Base-by-base conservation (phyloP, 441 rosid genomes). In the Iberis amara region DNA sequence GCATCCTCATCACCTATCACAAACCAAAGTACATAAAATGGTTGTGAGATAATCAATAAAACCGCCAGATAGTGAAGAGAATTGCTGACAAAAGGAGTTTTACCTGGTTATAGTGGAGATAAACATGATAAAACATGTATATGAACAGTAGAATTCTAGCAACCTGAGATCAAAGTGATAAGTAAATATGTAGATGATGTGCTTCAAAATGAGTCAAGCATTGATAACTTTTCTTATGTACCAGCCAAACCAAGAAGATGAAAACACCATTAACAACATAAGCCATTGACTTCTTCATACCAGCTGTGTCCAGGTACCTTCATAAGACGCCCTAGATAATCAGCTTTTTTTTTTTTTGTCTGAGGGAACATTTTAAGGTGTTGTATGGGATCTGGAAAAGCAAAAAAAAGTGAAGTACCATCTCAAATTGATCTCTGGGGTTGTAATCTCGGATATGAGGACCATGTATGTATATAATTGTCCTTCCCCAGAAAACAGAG, bases 401-500 rank as follows among this genome's bases (percentile, higher is more conserved):
- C 6, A 30, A 30, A 30, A 15, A 54, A 27, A 42, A 24, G 37
- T 52, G 39, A 66, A 48, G 18, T 66, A 81, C 87, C 87, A 81
- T 81, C 87, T 76, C 76, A 81, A 55, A 51, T 81, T 76, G 53
- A 81, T 74, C 72, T 72, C 83, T 4, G 87, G 87, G 15, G 83
- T 78, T 28, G 87, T 81, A 51, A 76, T 74, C 78, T 81, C 87
- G 1, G 84, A 78, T 51, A 78, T 70, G 57, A 81, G 82, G 64
- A 76, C 77, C 87, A 78, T 78, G 70, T 63, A 81, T 2, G 86
- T 78, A 50, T 85, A 85, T 46, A 85, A 71, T 71, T 85, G 89
- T 28, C 80, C 89, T 82, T 85, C 94, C 46, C 87, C 89, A 33
- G 86, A 75, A 50, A 80, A 73, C 78, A 82, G 72, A 18, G 94